These are phyloP conservation scores for Trametes coccinea DNA, from an alignment of 768 basidiomycete genomes.

Conservation along the genomic window DNA sequence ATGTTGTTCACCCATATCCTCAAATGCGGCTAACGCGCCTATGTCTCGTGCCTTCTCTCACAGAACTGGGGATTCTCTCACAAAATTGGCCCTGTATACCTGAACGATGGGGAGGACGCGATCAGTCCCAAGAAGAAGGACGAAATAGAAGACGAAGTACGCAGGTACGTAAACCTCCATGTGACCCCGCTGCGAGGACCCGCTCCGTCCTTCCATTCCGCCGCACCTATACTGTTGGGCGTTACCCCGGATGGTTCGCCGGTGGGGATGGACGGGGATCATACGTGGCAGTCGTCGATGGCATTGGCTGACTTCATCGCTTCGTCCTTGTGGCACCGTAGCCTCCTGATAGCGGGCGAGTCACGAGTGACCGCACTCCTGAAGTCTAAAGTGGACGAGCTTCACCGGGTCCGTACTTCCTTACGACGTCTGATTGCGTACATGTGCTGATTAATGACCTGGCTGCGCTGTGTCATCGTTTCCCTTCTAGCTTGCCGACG, in stretches of 20 bases:
- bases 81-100: slow-evolving; percentile 81
- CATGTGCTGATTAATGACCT: slow-evolving; percentile 10
- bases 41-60: slow-evolving; percentile 2
- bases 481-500: slow-evolving; percentile 71
- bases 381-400: slow-evolving; percentile 44
- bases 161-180: slow-evolving; percentile 52
- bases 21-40: not conserved
- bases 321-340: slow-evolving; percentile 28
- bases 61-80: slow-evolving; percentile 79
- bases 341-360: slow-evolving; percentile 51
- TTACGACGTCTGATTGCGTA: slow-evolving; percentile 7
- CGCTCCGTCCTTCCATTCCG: slow-evolving; percentile 7
- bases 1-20: not conserved
- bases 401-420: slow-evolving; percentile 43
- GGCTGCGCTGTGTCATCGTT: not conserved
- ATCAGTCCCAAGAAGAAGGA: slow-evolving; percentile 77
- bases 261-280: not conserved
- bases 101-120: slow-evolving; percentile 67
- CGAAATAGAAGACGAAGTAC: slow-evolving; percentile 87
- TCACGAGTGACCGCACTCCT: slow-evolving; percentile 43
- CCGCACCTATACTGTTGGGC: not conserved
- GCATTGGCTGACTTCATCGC: slow-evolving; percentile 11
- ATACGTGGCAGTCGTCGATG: not conserved
- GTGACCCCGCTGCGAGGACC: slow-evolving; percentile 14
- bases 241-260: not conserved